Evolutionary conservation across 192 early-diverging fungal species (phyloP).

Genomic region (Lunasporangiospora selenospora): DNA sequence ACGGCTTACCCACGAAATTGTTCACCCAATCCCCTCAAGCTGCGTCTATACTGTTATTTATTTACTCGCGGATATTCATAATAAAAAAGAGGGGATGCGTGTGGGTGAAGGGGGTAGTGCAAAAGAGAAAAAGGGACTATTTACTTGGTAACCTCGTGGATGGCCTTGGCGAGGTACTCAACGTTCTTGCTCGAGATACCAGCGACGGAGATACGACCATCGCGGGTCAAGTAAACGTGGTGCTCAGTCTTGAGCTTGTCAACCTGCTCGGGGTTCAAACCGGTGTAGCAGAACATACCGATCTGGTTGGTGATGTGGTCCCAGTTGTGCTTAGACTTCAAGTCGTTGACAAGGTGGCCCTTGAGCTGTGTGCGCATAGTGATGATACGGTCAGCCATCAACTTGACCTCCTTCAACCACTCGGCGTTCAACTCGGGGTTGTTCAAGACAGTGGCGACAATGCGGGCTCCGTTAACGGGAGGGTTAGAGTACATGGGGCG

Average conservation of each 20-base stretch:
- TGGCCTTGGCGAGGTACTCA: conserved; percentile 94
- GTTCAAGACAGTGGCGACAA: conserved; percentile 88
- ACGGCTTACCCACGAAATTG: too few relatives aligned
- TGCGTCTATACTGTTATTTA: too few relatives aligned
- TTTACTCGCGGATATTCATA: too few relatives aligned
- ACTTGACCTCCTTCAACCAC: conserved; percentile 92
- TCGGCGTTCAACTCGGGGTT: conserved; percentile 74
- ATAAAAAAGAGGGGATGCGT: not conserved
- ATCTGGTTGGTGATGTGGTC: conserved; percentile 94
- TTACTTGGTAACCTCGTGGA: conserved; percentile 92
- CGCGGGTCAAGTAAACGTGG: conserved; percentile 93
- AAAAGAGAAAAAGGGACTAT: not conserved
- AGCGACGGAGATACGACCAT: conserved; percentile 97
- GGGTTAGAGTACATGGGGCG: conserved; percentile 99
- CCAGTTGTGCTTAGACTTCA: conserved; percentile 83
- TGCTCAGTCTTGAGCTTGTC: conserved; percentile 82
- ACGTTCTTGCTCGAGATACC: conserved; percentile 95
- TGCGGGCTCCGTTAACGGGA: conserved; percentile 93
- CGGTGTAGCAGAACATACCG: conserved; percentile 99
- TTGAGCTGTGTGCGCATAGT: conserved; percentile 85
- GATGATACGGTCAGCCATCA: conserved; percentile 98
- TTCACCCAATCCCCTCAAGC: too few relatives aligned
- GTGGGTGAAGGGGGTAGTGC: not conserved
- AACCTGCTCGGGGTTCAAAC: conserved; percentile 84
- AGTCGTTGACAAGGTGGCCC: conserved; percentile 81